A percentile compares a stretch with the other conserved stretches of the same genome.
Conservation (phyloP, 331 rosid species). For the Saraca asoca region DNA sequence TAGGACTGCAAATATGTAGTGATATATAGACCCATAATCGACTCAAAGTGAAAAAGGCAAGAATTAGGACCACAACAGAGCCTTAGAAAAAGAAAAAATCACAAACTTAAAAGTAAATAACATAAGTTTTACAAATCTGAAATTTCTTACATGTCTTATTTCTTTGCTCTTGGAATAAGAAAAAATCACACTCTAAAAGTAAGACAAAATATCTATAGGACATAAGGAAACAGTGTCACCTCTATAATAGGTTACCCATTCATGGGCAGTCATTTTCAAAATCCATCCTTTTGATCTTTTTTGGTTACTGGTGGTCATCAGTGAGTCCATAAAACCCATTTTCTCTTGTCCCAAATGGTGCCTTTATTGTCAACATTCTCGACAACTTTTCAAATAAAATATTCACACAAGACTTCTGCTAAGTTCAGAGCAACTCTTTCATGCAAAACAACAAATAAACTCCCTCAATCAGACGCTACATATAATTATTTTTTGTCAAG, state of each 20-base stretch:
- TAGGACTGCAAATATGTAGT: neutral
- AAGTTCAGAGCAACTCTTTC: constrained; percentile 25
- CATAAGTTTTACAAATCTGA: no score
- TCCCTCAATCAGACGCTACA: constrained; percentile 5
- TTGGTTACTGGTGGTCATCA: neutral
- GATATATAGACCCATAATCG: constrained; percentile 11
- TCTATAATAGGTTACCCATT: neutral
- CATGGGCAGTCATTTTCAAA: neutral
- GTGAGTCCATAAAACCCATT: constrained; percentile 15
- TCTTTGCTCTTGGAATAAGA: no score
- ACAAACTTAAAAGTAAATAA: no score
- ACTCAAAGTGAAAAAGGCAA: constrained; percentile 6
- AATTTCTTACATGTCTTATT: no score
- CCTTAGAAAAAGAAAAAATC: no score
- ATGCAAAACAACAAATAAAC: constrained; percentile 11
- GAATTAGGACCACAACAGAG: constrained; percentile 1
- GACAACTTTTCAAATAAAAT: constrained; percentile 34
- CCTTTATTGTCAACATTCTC: constrained; percentile 33
- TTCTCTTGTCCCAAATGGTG: constrained; percentile 24
- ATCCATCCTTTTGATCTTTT: neutral
- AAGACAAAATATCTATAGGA: no score
- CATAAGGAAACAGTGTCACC: no score
- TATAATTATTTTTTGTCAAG: constrained; percentile 19
- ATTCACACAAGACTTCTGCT: constrained; percentile 27
- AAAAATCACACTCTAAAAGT: no score